phyloP scores from a whole-genome alignment of 148 eudicot genomes.

The Linanthus parryae region DNA sequence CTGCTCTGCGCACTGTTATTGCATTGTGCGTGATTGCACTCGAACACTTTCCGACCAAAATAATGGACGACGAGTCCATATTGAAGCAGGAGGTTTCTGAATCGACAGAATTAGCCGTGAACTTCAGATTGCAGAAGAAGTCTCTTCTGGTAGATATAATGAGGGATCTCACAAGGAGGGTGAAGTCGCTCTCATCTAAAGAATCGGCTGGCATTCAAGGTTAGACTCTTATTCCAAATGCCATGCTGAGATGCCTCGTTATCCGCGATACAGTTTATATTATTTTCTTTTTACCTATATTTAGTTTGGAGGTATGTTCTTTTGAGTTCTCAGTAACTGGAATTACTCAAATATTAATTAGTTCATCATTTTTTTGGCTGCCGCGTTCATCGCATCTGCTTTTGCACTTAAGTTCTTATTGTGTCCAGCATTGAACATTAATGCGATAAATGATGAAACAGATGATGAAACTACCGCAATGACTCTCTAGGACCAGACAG shows the following conservation, averaged over 20 bases:
- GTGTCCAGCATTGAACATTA: too few relatives aligned
- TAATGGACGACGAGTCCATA: conserved; percentile 75
- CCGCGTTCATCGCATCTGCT: too few relatives aligned
- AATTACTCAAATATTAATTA: too few relatives aligned
- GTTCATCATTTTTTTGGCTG: too few relatives aligned
- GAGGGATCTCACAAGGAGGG: conserved; percentile 62
- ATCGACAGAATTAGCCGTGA: conserved; percentile 55
- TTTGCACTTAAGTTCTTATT: too few relatives aligned
- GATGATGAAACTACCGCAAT: too few relatives aligned
- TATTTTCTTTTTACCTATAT: too few relatives aligned
- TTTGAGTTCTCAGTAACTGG: too few relatives aligned
- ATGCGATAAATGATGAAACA: too few relatives aligned
- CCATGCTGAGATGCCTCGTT: not conserved
- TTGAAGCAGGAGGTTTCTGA: conserved; percentile 44
- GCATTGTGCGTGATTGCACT: conserved; percentile 74
- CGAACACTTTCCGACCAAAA: conserved; percentile 69
- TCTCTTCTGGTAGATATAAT: conserved; percentile 60
- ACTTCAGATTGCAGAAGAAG: conserved; percentile 86
- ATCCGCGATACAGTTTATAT: not conserved
- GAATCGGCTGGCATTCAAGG: conserved; percentile 31
- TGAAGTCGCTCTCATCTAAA: conserved; percentile 42
- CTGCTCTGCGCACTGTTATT: conserved; percentile 57
- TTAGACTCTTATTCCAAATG: conserved; percentile 9
- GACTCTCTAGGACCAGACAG: too few relatives aligned
- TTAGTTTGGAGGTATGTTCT: too few relatives aligned